Evolutionary conservation across 148 eudicot genomes (phyloP).

Genomic region (Gaultheria prostrata): DNA sequence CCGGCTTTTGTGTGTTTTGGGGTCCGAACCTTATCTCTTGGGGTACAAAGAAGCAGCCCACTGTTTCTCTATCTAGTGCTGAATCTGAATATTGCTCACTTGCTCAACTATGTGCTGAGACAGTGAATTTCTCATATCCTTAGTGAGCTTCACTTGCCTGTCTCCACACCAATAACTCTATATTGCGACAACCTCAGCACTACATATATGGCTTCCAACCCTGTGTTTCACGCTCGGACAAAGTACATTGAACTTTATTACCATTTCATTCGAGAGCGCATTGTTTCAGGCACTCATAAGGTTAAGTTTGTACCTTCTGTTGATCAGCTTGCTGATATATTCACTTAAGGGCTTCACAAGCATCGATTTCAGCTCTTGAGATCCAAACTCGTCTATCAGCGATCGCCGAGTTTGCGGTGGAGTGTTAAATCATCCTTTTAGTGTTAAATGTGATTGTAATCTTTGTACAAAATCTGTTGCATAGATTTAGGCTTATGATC

Average conservation of each 20-base stretch:
- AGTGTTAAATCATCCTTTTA: not conserved
- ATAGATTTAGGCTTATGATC: too few relatives aligned
- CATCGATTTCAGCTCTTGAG: not conserved
- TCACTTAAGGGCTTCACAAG: not conserved
- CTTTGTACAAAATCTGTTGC: too few relatives aligned
- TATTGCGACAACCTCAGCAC: not conserved
- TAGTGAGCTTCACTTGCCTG: too few relatives aligned
- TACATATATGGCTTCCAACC: not conserved
- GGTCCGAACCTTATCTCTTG: too few relatives aligned
- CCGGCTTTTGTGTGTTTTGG: too few relatives aligned
- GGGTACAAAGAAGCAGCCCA: too few relatives aligned
- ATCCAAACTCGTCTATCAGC: not conserved
- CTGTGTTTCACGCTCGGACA: not conserved
- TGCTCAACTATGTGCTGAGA: too few relatives aligned
- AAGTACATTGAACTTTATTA: not conserved
- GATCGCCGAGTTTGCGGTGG: not conserved
- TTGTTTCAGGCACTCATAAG: not conserved
- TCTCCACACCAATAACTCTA: not conserved
- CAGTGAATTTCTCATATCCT: too few relatives aligned
- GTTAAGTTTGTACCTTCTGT: not conserved
- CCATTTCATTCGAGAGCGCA: not conserved
- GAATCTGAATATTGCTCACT: too few relatives aligned
- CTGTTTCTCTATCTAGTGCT: too few relatives aligned
- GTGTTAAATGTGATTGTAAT: too few relatives aligned
- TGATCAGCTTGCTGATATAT: not conserved